Evolutionary conservation across 2,329 filamentous ascomycete species (phyloP).

Genomic region (Colletotrichum agaves): DNA sequence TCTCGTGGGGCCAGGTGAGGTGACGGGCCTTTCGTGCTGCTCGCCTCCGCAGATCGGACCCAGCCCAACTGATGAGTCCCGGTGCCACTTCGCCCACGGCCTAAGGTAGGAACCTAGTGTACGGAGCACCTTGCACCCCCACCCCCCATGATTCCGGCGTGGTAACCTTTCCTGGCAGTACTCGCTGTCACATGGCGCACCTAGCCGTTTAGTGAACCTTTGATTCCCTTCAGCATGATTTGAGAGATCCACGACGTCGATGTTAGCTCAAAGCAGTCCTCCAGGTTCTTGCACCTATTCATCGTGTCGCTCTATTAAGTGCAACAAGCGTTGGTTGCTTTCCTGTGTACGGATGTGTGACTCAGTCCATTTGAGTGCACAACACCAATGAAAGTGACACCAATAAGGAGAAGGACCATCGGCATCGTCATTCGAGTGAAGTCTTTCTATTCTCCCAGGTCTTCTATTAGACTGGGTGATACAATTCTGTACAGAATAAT

Average conservation of each 20-base stretch:
- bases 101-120: neutral
- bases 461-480: neutral
- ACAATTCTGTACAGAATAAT: neutral
- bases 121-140: neutral
- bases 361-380: no score
- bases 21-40: neutral
- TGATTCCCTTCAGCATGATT: neutral
- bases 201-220: neutral
- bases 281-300: no score
- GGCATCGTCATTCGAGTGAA: neutral
- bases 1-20: neutral
- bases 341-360: no score
- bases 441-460: neutral
- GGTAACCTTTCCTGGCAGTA: constrained; percentile 5
- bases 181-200: constrained; percentile 17
- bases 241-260: neutral
- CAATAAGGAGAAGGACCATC: neutral
- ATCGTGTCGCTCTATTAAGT: no score
- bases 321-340: no score
- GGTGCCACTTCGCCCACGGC: neutral
- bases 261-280: neutral
- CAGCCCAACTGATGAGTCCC: neutral
- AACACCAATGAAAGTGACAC: no score
- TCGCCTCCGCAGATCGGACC: constrained; percentile 16
- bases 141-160: neutral